These are phyloP conservation scores for Blastobotrys aristatus DNA, from an alignment of 1,139 yeast genomes.

Conservation along the genomic window DNA sequence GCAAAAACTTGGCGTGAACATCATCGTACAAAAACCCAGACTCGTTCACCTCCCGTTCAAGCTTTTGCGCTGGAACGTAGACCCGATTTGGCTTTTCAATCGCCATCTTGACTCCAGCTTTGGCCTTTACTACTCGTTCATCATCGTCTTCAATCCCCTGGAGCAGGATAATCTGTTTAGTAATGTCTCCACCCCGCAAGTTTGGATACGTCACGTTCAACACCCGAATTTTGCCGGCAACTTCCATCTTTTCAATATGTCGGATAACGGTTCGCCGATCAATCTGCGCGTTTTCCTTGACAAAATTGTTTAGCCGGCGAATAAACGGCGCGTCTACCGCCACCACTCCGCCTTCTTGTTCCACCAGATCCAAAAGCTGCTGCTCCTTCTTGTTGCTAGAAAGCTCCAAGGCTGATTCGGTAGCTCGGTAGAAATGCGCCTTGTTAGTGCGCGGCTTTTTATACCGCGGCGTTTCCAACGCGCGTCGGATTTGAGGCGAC, in stretches of 20 bases:
- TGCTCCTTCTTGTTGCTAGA: slow-evolving; percentile 33
- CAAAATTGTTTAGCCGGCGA: slow-evolving; percentile 24
- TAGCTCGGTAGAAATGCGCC: slow-evolving; percentile 1
- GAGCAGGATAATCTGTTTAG: slow-evolving; percentile 22
- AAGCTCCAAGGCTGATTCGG: slow-evolving; percentile 24
- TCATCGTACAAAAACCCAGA: slow-evolving; percentile 7
- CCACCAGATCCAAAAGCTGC: slow-evolving; percentile 30
- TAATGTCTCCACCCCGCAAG: slow-evolving; percentile 17
- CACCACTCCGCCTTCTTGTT: slow-evolving; percentile 33
- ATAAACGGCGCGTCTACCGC: slow-evolving; percentile 29
- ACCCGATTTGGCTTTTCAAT: not conserved
- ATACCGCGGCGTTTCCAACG: slow-evolving; percentile 8
- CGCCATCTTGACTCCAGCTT: slow-evolving; percentile 5
- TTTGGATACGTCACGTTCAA: slow-evolving; percentile 22
- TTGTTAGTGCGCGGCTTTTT: slow-evolving; percentile 8
- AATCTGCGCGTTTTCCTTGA: slow-evolving; percentile 26
- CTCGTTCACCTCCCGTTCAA: slow-evolving; percentile 2
- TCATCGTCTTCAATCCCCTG: slow-evolving; percentile 22
- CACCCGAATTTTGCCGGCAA: slow-evolving; percentile 25
- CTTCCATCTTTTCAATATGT: slow-evolving; percentile 26
- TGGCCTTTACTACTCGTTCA: slow-evolving; percentile 22
- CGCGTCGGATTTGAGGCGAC: not conserved
- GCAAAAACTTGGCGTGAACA: slow-evolving; percentile 3
- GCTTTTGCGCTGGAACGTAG: not conserved
- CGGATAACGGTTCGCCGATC: slow-evolving; percentile 34